phyloP scores from a whole-genome alignment of 2,329 filamentous ascomycete genomes.

The Didymella arachidicola region DNA sequence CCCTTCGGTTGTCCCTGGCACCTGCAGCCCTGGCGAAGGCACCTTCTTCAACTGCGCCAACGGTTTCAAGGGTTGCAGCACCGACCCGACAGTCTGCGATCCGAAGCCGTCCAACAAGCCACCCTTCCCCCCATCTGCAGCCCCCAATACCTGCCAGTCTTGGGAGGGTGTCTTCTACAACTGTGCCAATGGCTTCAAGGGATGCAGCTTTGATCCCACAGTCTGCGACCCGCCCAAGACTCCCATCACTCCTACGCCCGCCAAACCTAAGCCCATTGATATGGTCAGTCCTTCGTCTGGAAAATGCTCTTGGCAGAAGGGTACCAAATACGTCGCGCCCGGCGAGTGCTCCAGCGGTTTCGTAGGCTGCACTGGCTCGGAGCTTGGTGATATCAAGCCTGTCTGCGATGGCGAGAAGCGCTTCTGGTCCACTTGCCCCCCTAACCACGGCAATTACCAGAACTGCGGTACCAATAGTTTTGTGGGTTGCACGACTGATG shows the following conservation, averaged over 20 bases:
- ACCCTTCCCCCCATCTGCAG: background rate
- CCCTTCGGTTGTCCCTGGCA: background rate
- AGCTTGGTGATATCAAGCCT: background rate
- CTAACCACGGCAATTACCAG: background rate
- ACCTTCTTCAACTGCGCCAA: background rate
- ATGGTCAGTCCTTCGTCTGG: background rate
- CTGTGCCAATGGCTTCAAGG: slow-evolving; percentile 2
- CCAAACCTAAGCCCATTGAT: background rate
- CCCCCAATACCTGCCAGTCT: background rate
- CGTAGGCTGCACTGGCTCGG: background rate
- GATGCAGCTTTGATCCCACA: background rate
- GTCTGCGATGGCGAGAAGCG: background rate
- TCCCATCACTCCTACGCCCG: background rate
- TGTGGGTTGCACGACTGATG: slow-evolving; percentile 1
- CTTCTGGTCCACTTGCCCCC: slow-evolving; percentile 4
- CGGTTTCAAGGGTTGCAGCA: slow-evolving; percentile 1
- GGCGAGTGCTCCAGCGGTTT: slow-evolving; percentile 2
- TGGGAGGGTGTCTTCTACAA: background rate
- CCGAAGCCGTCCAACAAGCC: background rate
- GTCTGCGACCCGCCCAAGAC: background rate
- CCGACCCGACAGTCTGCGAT: background rate
- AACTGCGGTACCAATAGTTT: slow-evolving; percentile 1
- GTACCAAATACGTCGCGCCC: background rate
- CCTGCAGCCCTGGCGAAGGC: background rate
- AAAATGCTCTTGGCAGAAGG: background rate